phyloP scores from a whole-genome alignment of 2,329 filamentous ascomycete genomes.

The Trichoderma sp. region DNA sequence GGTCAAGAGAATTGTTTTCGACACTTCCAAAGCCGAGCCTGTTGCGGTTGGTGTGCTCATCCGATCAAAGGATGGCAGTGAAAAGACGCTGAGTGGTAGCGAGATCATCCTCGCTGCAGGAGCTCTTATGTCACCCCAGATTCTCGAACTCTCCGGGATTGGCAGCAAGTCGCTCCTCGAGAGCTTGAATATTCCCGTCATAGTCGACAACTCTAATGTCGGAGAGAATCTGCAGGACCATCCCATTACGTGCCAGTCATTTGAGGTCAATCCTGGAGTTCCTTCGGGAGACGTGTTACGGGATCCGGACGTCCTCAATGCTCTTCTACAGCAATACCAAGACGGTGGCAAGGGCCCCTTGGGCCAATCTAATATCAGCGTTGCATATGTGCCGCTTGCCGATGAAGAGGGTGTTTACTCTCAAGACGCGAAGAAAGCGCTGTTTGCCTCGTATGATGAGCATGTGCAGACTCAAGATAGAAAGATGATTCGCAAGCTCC shows the following conservation, averaged over 20 bases:
- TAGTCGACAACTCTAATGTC: constrained; percentile 37
- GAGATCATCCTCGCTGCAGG: constrained; percentile 23
- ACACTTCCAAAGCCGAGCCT: constrained; percentile 23
- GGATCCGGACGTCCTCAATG: constrained; percentile 30
- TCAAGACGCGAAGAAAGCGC: not conserved
- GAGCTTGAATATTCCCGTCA: constrained; percentile 31
- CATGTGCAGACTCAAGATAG: constrained; percentile 1
- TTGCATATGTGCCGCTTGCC: constrained; percentile 14
- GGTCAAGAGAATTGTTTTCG: constrained; percentile 34
- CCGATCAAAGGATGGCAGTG: constrained; percentile 27
- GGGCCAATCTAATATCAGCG: constrained; percentile 10
- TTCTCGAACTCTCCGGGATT: constrained; percentile 37
- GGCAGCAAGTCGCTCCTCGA: constrained; percentile 32
- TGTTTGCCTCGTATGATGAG: constrained; percentile 4
- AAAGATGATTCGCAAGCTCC: constrained; percentile 21
- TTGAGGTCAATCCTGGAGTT: constrained; percentile 38
- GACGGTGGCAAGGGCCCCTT: constrained; percentile 34
- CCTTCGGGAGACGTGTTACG: constrained; percentile 31
- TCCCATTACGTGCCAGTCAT: constrained; percentile 17
- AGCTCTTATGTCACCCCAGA: constrained; percentile 24
- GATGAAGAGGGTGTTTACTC: constrained; percentile 9
- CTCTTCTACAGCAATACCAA: constrained; percentile 34
- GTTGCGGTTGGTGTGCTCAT: constrained; percentile 36
- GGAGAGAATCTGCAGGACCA: constrained; percentile 45
- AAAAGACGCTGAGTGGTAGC: constrained; percentile 42